Conservation (phyloP, 208 protist genomes). For the Entamoeba invadens region DNA sequence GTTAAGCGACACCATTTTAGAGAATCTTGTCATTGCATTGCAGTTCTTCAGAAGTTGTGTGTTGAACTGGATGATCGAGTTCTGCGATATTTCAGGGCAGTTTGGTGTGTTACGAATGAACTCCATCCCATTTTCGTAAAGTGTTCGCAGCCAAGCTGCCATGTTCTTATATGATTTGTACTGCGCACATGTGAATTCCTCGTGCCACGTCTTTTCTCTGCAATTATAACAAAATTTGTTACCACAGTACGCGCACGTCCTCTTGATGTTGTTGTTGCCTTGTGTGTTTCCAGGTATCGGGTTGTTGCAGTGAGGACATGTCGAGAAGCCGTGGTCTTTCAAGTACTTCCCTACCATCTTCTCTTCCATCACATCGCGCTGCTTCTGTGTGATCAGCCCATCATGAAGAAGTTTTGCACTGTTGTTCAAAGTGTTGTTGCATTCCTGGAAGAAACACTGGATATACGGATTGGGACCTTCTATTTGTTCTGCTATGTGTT, state of each 20-base stretch:
- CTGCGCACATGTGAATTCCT: neutral
- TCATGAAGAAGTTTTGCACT: neutral
- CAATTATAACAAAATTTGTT: neutral
- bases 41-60: neutral
- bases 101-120: neutral
- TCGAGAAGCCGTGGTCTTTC: neutral
- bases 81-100: neutral
- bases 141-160: neutral
- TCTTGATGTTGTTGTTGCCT: neutral
- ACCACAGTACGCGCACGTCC: neutral
- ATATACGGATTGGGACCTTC: neutral
- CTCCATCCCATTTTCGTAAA: neutral
- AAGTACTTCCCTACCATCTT: neutral
- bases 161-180: neutral
- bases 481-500: neutral
- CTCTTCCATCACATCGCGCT: neutral
- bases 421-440: neutral
- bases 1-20: neutral
- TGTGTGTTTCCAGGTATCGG: neutral
- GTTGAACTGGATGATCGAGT: neutral
- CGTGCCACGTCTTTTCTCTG: neutral
- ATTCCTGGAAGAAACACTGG: neutral
- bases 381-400: neutral
- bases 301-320: neutral
- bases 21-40: neutral